Evolutionary conservation across 129 eudicot genomes (phyloP).

Genomic region (Heracleum sosnowskyi): DNA sequence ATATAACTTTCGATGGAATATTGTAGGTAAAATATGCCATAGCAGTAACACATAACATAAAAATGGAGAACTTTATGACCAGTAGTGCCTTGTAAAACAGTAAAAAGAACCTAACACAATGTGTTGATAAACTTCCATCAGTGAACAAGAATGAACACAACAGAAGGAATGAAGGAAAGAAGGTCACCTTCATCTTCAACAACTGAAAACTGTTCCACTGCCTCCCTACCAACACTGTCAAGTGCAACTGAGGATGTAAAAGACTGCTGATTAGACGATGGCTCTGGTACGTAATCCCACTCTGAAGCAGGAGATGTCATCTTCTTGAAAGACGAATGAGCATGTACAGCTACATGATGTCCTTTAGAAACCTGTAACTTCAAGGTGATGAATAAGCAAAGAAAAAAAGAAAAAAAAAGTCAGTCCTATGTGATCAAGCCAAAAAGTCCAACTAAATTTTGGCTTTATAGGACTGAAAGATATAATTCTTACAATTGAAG

Average conservation of each 20-base stretch:
- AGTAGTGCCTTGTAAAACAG: neutral
- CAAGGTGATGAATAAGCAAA: constrained; percentile 14
- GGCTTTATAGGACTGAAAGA: constrained; percentile 13
- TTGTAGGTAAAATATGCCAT: neutral
- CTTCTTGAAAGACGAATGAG: constrained; percentile 45
- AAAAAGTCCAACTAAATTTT: neutral
- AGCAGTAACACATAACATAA: neutral
- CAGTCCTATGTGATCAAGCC: neutral
- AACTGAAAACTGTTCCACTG: constrained; percentile 40
- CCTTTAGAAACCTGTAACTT: constrained; percentile 78
- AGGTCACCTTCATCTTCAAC: constrained; percentile 63
- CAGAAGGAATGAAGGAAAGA: constrained; percentile 1
- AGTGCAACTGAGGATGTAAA: constrained; percentile 24
- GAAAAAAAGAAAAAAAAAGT: constrained; percentile 4
- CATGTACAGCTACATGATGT: constrained; percentile 36
- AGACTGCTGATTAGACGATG: constrained; percentile 35
- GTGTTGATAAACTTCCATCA: neutral
- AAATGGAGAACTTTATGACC: neutral
- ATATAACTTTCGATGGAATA: neutral
- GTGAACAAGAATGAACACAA: neutral
- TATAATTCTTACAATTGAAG: constrained; percentile 71
- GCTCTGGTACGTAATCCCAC: constrained; percentile 41
- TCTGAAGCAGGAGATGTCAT: constrained; percentile 39
- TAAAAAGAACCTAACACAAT: neutral
- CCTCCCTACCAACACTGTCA: constrained; percentile 40